Percentiles rank a stretch among this genome's conserved stretches.
Evolutionary conservation across 352 stramenopile species (phyloP).

Genomic region (Globisporangium yorkense): DNA sequence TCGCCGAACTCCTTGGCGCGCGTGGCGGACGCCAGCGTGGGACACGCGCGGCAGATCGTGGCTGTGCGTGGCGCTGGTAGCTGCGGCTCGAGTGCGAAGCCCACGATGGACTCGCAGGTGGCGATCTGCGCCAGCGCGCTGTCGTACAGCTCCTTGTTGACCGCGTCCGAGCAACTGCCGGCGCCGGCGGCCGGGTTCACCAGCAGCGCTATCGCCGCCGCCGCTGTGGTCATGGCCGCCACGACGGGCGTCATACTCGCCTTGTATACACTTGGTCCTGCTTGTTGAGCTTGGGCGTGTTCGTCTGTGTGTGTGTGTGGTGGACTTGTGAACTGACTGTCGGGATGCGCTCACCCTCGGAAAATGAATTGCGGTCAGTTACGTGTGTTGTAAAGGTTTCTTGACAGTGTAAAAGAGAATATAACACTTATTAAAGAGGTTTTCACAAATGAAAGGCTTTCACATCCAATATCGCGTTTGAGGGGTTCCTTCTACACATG

Average conservation of each 20-base stretch:
- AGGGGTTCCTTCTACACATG: too few relatives aligned
- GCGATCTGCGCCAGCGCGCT: not conserved
- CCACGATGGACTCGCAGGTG: not conserved
- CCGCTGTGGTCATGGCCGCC: not conserved
- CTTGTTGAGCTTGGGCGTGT: too few relatives aligned
- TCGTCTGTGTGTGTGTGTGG: not conserved
- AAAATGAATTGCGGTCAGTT: not conserved
- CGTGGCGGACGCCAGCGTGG: not conserved
- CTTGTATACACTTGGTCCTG: not conserved
- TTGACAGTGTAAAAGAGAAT: too few relatives aligned
- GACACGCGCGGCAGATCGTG: not conserved
- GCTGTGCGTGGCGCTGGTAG: not conserved
- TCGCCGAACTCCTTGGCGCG: not conserved
- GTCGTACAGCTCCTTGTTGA: conserved; percentile 4
- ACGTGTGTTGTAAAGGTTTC: not conserved
- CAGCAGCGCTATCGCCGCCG: not conserved
- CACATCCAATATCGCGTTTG: too few relatives aligned
- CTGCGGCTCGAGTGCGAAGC: not conserved
- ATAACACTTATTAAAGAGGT: too few relatives aligned
- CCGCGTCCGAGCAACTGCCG: not conserved
- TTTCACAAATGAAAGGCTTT: too few relatives aligned
- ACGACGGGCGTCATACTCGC: not conserved
- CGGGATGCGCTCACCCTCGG: not conserved
- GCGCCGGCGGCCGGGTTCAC: not conserved
- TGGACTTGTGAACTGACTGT: not conserved